A percentile compares a stretch with the other conserved stretches of the same genome.
Conservation (phyloP, 192 early-diverging fungal genomes). For the Entophlyctis luteolus region DNA sequence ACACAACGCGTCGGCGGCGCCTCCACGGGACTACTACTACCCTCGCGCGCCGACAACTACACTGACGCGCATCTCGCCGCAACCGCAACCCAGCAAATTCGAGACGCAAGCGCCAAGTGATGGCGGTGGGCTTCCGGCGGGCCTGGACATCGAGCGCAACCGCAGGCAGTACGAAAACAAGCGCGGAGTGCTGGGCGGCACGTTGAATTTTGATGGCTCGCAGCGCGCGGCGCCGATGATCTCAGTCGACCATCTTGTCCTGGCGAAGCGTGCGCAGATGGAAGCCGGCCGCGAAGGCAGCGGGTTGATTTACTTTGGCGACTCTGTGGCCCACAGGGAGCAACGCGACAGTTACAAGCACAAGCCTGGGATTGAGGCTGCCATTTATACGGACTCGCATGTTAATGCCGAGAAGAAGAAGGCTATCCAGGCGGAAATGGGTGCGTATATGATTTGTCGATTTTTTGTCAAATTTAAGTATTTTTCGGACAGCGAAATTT, state of each 20-base stretch:
- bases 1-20: not conserved
- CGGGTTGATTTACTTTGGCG: constrained; percentile 13
- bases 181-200: constrained; percentile 1
- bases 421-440: not conserved
- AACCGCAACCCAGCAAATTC: not conserved
- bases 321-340: not conserved
- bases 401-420: not conserved
- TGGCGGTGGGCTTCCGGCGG: no score
- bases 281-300: not conserved
- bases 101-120: not conserved
- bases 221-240: constrained; percentile 5
- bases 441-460: not conserved
- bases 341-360: not conserved
- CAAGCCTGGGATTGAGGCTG: not conserved
- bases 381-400: not conserved
- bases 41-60: not conserved
- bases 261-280: not conserved
- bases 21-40: constrained; percentile 1
- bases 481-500: not conserved
- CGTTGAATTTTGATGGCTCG: constrained; percentile 11
- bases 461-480: not conserved
- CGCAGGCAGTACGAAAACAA: not conserved
- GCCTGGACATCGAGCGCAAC: not conserved
- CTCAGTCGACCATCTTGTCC: not conserved
- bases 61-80: no score